These are phyloP conservation scores for Aspergillus spinulosporus DNA, from an alignment of 2,329 filamentous ascomycete genomes.

Conservation along the genomic window DNA sequence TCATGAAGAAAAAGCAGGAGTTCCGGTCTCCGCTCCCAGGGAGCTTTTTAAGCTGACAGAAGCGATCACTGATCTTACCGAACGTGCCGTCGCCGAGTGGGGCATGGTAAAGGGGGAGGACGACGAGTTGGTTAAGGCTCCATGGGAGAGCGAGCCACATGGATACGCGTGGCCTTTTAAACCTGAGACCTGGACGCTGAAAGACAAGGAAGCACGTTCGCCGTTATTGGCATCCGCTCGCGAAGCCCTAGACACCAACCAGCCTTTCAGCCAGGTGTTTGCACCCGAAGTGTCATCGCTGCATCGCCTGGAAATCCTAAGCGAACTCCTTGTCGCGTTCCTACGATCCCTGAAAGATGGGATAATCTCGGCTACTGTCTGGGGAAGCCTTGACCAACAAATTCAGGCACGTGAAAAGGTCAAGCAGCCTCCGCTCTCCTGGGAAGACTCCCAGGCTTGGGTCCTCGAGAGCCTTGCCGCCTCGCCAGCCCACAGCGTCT, in stretches of 20 bases:
- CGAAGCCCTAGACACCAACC: slow-evolving; percentile 72
- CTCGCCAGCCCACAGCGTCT: slow-evolving; percentile 78
- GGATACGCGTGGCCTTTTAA: slow-evolving; percentile 61
- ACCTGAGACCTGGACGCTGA: slow-evolving; percentile 49
- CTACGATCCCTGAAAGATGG: slow-evolving; percentile 75
- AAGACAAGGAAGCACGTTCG: slow-evolving; percentile 43
- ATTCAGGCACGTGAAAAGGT: slow-evolving; percentile 52
- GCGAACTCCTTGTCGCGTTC: slow-evolving; percentile 72
- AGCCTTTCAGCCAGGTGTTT: slow-evolving; percentile 62
- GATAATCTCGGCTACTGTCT: slow-evolving; percentile 69
- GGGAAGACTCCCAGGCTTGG: slow-evolving; percentile 59
- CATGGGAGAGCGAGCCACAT: slow-evolving; percentile 53
- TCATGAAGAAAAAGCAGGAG: slow-evolving; percentile 43
- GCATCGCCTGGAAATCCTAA: slow-evolving; percentile 71
- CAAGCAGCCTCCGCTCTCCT: slow-evolving; percentile 48
- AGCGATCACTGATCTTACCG: slow-evolving; percentile 63
- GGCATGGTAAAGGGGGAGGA: slow-evolving; percentile 54
- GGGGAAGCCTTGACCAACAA: slow-evolving; percentile 66
- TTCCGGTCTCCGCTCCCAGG: slow-evolving; percentile 74
- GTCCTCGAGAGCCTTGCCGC: slow-evolving; percentile 73
- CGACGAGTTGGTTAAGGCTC: slow-evolving; percentile 30
- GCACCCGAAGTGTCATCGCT: slow-evolving; percentile 62
- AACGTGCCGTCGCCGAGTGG: slow-evolving; percentile 63
- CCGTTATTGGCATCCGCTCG: slow-evolving; percentile 48
- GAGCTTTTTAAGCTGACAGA: slow-evolving; percentile 90